Base-by-base conservation (phyloP, 768 basidiomycete species). In the Rhodotorula paludigena region DNA sequence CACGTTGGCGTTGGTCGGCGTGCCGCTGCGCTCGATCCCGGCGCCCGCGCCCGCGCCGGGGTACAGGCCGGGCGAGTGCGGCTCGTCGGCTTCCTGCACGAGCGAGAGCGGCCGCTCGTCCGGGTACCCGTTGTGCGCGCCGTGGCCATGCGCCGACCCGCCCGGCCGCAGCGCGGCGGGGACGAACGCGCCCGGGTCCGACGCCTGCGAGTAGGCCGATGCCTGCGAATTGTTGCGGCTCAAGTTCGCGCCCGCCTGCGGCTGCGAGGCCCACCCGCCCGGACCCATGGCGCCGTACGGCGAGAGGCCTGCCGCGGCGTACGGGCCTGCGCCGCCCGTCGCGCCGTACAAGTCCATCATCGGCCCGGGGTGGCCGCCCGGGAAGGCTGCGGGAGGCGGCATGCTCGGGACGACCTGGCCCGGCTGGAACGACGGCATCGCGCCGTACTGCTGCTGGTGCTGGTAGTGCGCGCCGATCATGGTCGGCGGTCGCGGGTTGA, bases 1-100 rank as follows among this genome's bases (percentile, higher is more conserved):
- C 14, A 71, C 74, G 72, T 74, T 74, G 41, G 65, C 57, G 52
- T 72, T 63, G 8, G 62, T 63, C 15, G 74, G 71, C 35, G 73
- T 74, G 30, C 74, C 76, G 20, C 38, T 73, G 62, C n/a, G 30
- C 23, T 52, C 36, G 48, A 18, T 14, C 32, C 39, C 6, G 36
- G 16, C 2, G 12, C 30, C 9, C 21, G 45, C n/a, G 45, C 45
- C 23, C 16, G 45, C 45, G 45, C 45, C n/a, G n/a, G n/a, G n/a
- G 45, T 6, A 47, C 45, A 7, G 12, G n/a, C 45, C 25, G 25
- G 53, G 53, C 23, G 51, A 21, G 51, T 25, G 12, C 38, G 41
- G 16, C 32, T 45, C 60, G 41, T 53, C 51, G 51, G 25, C 30
- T 42, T 54, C 60, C 23, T 52, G 30, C 7, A 42, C 33, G n/a